phyloP scores from a whole-genome alignment of 176 grass and related monocot species.

The Oryza glaberrima region DNA sequence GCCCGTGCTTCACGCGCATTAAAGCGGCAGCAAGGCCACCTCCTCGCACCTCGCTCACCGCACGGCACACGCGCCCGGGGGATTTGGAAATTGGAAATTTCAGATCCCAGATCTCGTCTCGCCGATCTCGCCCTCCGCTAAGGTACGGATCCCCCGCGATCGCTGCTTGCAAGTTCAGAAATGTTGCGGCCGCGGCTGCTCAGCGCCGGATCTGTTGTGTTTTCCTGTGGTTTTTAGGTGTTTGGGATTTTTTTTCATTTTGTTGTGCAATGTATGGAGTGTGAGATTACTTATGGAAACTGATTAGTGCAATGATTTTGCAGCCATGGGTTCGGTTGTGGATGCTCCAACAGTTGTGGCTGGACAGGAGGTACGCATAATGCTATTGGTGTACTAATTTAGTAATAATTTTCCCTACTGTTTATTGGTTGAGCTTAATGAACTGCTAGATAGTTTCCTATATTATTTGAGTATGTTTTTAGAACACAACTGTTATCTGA shows the following conservation, averaged over 20 bases:
- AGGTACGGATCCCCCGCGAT: slow-evolving; percentile 28
- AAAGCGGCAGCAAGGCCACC: slow-evolving; percentile 36
- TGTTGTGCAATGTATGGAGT: not conserved
- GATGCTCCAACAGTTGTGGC: slow-evolving; percentile 37
- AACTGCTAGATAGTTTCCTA: not conserved
- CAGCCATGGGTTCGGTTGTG: slow-evolving; percentile 46
- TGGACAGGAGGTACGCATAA: slow-evolving; percentile 16
- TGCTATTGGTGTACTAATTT: not conserved
- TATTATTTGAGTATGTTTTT: not conserved
- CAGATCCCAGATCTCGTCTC: not conserved
- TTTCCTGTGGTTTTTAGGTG: not conserved
- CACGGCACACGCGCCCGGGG: slow-evolving; percentile 17
- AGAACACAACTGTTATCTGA: slow-evolving; percentile 3
- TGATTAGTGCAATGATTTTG: slow-evolving; percentile 14
- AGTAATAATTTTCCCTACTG: not conserved
- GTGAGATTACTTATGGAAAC: not conserved
- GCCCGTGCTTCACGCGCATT: slow-evolving; percentile 25
- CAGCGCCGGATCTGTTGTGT: not conserved
- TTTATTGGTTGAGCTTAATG: not conserved
- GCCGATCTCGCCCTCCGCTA: slow-evolving; percentile 27
- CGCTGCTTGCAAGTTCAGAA: not conserved
- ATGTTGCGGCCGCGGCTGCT: not conserved
- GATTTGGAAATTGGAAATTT: slow-evolving; percentile 7
- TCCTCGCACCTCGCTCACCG: not conserved
- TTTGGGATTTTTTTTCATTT: not conserved